Evolutionary conservation across 1,284 basidiomycete genomes (phyloP).

Genomic region (Bondarzewia mesenterica): DNA sequence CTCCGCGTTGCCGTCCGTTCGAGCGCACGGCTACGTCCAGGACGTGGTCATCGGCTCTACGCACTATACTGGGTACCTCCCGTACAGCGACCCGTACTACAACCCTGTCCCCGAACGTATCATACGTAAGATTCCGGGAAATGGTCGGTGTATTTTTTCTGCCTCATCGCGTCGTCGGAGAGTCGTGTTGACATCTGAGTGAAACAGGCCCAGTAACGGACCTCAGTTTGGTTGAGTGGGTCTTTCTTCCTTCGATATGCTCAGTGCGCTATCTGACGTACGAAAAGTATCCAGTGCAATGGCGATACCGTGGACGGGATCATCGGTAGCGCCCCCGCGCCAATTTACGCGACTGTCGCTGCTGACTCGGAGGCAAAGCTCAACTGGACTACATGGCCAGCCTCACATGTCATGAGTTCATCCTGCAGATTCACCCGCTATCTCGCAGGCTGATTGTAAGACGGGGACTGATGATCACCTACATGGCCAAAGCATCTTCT

Average conservation of each 20-base stretch:
- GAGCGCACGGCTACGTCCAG: slow-evolving; percentile 29
- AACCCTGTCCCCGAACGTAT: slow-evolving; percentile 35
- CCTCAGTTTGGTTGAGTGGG: slow-evolving; percentile 20
- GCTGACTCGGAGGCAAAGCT: slow-evolving; percentile 34
- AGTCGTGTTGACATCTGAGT: slow-evolving; percentile 21
- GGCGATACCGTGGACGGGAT: slow-evolving; percentile 30
- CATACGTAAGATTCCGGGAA: slow-evolving; percentile 37
- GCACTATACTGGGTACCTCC: slow-evolving; percentile 27
- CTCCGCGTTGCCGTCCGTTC: slow-evolving; percentile 5
- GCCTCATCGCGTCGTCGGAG: neutral
- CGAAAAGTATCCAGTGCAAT: slow-evolving; percentile 34
- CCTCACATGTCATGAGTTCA: slow-evolving; percentile 26
- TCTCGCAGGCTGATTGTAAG: neutral
- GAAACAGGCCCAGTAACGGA: slow-evolving; percentile 18
- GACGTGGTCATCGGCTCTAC: slow-evolving; percentile 22
- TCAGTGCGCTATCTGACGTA: neutral
- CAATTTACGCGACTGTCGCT: slow-evolving; percentile 33
- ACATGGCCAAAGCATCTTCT: slow-evolving; percentile 36
- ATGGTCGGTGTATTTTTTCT: slow-evolving; percentile 22
- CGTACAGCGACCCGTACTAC: slow-evolving; percentile 29
- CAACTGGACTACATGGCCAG: slow-evolving; percentile 45
- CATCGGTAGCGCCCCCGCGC: slow-evolving; percentile 32
- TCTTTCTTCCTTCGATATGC: neutral
- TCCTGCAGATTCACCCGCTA: neutral
- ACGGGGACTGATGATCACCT: slow-evolving; percentile 38